Conservation (phyloP, 75 land plant species). For the Selaginella tamariscina region DNA sequence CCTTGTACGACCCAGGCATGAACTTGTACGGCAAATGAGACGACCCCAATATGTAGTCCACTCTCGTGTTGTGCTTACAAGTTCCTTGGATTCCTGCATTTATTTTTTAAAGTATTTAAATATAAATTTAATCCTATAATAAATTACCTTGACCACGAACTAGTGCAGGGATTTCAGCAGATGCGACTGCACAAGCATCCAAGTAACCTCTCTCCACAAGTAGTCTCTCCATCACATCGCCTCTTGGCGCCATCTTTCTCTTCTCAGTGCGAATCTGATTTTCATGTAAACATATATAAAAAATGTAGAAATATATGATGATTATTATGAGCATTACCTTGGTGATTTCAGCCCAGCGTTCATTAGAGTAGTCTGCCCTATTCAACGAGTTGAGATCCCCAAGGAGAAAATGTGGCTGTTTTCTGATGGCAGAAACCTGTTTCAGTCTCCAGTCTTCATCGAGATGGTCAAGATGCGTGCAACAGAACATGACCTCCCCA, state of each 20-base stretch:
- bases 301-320: no score
- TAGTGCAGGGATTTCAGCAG: not conserved
- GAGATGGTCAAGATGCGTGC: slow-evolving; percentile 70
- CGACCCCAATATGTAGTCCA: slow-evolving; percentile 56
- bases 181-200: slow-evolving; percentile 27
- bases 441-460: slow-evolving; percentile 73
- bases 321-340: slow-evolving; percentile 41
- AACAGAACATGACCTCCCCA: slow-evolving; percentile 51
- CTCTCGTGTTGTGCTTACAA: slow-evolving; percentile 60
- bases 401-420: slow-evolving; percentile 43
- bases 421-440: slow-evolving; percentile 46
- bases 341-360: slow-evolving; percentile 60
- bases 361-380: slow-evolving; percentile 49
- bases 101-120: not conserved
- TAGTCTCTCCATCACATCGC: slow-evolving; percentile 42
- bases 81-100: slow-evolving; percentile 59
- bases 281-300: no score
- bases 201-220: slow-evolving; percentile 38
- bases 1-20: slow-evolving; percentile 59
- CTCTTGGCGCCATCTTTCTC: slow-evolving; percentile 59
- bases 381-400: slow-evolving; percentile 71
- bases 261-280: slow-evolving; percentile 63
- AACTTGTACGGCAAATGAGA: slow-evolving; percentile 45
- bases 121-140: not conserved
- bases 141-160: not conserved